phyloP scores from a whole-genome alignment of 257 asterid genomes.

The Fraxinus quadrangulata region DNA sequence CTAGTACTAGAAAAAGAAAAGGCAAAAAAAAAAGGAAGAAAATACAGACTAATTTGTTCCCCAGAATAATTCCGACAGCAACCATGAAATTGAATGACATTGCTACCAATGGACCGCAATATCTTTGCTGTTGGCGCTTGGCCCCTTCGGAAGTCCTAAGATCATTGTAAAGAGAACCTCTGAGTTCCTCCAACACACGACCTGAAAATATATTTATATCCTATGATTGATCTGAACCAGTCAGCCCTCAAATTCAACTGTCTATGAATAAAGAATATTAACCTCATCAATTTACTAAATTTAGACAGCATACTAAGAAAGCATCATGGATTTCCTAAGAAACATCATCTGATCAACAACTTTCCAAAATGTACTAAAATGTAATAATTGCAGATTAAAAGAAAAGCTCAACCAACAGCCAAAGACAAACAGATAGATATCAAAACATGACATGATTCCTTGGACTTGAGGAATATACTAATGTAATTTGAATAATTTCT shows the following conservation, averaged over 20 bases:
- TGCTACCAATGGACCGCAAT: constrained; percentile 73
- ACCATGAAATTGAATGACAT: constrained; percentile 85
- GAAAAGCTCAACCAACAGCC: not conserved
- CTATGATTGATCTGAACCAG: not conserved
- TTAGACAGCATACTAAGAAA: not conserved
- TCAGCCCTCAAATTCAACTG: not conserved
- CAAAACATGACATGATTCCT: too few species aligned
- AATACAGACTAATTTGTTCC: constrained; percentile 69
- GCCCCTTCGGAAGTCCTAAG: constrained; percentile 84
- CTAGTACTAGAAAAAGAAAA: not conserved
- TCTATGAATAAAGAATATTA: not conserved
- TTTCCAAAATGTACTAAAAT: not conserved
- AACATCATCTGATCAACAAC: not conserved
- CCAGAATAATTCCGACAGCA: constrained; percentile 78
- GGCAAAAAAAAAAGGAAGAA: not conserved
- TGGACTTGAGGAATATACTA: too few species aligned
- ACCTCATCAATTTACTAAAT: not conserved
- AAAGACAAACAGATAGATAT: too few species aligned
- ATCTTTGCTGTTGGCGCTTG: constrained; percentile 71
- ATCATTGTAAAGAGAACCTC: constrained; percentile 70
- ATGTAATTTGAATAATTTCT: not conserved
- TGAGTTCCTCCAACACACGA: constrained; percentile 81
- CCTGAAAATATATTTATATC: constrained; percentile 35
- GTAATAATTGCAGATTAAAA: not conserved
- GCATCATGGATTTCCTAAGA: not conserved